Percentiles rank a stretch among this genome's conserved stretches.
Evolutionary conservation across 2,329 filamentous ascomycete genomes (phyloP).

Genomic region (Paecilomyces variotii): DNA sequence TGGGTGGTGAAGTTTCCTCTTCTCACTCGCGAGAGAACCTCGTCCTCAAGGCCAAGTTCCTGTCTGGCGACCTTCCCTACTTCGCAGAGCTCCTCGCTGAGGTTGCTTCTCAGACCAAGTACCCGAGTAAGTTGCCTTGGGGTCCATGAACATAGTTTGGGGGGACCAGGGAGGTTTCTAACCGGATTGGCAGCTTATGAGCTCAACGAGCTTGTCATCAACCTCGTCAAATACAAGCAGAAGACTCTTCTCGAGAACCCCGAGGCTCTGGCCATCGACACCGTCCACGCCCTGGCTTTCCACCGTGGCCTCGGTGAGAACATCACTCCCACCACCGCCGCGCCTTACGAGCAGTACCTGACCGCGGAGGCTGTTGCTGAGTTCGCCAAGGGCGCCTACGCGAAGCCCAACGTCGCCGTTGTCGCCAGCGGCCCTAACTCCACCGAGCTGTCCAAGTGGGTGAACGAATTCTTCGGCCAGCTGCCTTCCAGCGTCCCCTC

Average conservation of each 20-base stretch:
- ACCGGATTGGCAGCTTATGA: conserved; percentile 61
- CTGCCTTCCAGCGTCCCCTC: conserved; percentile 47
- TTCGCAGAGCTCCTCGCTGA: conserved; percentile 93
- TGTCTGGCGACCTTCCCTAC: conserved; percentile 92
- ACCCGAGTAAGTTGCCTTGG: conserved; percentile 48
- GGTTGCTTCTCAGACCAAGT: conserved; percentile 82
- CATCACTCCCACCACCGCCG: conserved; percentile 62
- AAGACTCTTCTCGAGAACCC: conserved; percentile 57
- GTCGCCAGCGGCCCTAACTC: conserved; percentile 81
- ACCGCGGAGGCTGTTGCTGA: conserved; percentile 64
- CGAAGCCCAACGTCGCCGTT: conserved; percentile 83
- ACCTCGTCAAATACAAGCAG: conserved; percentile 69
- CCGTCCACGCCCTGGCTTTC: conserved; percentile 79
- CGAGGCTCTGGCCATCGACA: conserved; percentile 69
- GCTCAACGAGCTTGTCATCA: conserved; percentile 78
- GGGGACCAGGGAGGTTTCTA: not conserved
- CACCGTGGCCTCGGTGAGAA: conserved; percentile 83
- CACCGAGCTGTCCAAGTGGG: conserved; percentile 75
- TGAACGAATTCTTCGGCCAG: conserved; percentile 81
- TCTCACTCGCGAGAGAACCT: conserved; percentile 91
- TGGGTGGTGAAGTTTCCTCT: conserved; percentile 80
- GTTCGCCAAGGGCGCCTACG: conserved; percentile 72
- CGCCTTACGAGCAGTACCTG: conserved; percentile 71
- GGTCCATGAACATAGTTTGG: not conserved
- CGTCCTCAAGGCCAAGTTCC: conserved; percentile 87